A percentile compares a stretch with the other conserved stretches of the same genome.
phyloP scores from a whole-genome alignment of 495 filamentous ascomycete genomes.

The Amniculicola lignicola region DNA sequence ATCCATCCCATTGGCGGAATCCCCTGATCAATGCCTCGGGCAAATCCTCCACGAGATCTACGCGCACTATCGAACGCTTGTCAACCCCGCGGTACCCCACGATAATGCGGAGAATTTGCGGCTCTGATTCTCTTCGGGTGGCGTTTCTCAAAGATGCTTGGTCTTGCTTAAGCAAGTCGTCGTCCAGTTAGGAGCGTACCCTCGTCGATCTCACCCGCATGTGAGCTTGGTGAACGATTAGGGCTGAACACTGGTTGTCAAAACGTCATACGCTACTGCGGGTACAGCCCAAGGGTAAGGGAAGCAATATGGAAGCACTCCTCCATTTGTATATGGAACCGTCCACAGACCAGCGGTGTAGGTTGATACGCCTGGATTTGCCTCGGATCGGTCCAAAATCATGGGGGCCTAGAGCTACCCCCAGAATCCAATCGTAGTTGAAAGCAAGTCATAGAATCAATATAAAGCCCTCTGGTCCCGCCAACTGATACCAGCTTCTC shows the following conservation, averaged over 20 bases:
- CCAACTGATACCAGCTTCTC: no score
- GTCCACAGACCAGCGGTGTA: no score
- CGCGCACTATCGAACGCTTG: background rate
- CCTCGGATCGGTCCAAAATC: background rate
- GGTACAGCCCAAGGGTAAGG: no score
- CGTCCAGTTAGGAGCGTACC: no score
- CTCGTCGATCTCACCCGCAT: background rate
- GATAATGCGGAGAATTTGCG: conserved; percentile 6
- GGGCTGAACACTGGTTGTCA: no score
- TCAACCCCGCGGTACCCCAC: conserved; percentile 11
- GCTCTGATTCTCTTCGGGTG: conserved; percentile 1
- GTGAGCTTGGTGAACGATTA: conserved; percentile 3
- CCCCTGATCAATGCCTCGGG: background rate
- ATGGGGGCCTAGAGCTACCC: no score
- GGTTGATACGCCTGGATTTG: background rate
- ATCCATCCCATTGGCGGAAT: conserved; percentile 16
- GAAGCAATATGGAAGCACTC: background rate
- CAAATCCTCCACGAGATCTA: background rate
- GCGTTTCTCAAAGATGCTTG: conserved; percentile 5
- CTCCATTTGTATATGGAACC: no score
- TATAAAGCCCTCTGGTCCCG: no score
- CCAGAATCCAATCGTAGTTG: no score
- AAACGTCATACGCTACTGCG: conserved; percentile 8
- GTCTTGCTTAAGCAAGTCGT: no score
- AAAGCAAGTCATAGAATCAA: no score